phyloP scores from a whole-genome alignment of 306 rosid genomes.

The Gastrolobium villosum region DNA sequence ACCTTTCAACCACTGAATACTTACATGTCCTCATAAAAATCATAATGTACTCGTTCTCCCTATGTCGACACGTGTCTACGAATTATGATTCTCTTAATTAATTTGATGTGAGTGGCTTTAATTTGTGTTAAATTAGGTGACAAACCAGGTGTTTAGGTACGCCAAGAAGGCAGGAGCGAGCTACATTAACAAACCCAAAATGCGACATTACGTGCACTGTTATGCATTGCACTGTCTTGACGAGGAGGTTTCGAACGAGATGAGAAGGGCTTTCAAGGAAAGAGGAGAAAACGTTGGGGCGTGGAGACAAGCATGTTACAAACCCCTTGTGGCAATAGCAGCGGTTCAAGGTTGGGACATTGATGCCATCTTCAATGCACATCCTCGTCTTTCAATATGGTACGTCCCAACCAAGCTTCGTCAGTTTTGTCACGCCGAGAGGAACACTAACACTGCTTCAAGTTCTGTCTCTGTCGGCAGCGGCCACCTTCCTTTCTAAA shows the following conservation, averaged over 20 bases:
- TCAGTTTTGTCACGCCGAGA: slow-evolving; percentile 89
- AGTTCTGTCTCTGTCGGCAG: slow-evolving; percentile 60
- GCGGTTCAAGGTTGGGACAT: slow-evolving; percentile 94
- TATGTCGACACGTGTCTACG: slow-evolving; percentile 2
- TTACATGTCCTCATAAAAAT: slow-evolving; percentile 32
- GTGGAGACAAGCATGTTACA: slow-evolving; percentile 92
- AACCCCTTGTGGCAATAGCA: slow-evolving; percentile 79
- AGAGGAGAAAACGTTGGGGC: slow-evolving; percentile 91
- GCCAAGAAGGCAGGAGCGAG: slow-evolving; percentile 93
- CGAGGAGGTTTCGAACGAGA: slow-evolving; percentile 74
- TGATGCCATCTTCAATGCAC: slow-evolving; percentile 87
- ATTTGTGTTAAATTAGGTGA: slow-evolving; percentile 57
- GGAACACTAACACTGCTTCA: slow-evolving; percentile 67
- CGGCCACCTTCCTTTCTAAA: slow-evolving; percentile 56
- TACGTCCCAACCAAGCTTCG: slow-evolving; percentile 97
- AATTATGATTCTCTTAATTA: neutral
- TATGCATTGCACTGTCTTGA: slow-evolving; percentile 93
- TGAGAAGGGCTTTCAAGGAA: slow-evolving; percentile 76
- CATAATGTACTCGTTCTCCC: too few species aligned
- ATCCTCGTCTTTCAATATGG: slow-evolving; percentile 87
- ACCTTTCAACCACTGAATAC: slow-evolving; percentile 23
- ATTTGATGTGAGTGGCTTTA: slow-evolving; percentile 29
- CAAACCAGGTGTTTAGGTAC: slow-evolving; percentile 88
- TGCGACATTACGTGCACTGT: slow-evolving; percentile 99
- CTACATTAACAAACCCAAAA: slow-evolving; percentile 96